Conservation (phyloP, 1,139 yeast species). For the Maudiozyma humilis region DNA sequence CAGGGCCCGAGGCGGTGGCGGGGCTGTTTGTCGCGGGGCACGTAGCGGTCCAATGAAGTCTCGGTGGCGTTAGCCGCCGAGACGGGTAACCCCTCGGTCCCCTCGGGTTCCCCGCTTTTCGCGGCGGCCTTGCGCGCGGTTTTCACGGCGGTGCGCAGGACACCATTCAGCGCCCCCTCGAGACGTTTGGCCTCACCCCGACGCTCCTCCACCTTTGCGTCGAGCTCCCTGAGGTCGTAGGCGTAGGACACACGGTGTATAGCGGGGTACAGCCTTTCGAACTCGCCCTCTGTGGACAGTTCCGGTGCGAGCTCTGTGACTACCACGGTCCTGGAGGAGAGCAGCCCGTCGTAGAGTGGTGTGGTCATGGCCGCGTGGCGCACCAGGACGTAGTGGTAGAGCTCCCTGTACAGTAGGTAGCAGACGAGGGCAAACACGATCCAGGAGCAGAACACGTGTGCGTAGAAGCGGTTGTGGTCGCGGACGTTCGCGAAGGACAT, state of each 20-base stretch:
- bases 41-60: constrained; percentile 48
- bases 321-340: constrained; percentile 59
- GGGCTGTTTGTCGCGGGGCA: constrained; percentile 57
- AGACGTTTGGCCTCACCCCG: constrained; percentile 45
- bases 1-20: constrained; percentile 37
- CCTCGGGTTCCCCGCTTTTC: constrained; percentile 37
- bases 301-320: constrained; percentile 48
- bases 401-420: constrained; percentile 61
- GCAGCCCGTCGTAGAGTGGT: constrained; percentile 58
- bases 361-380: constrained; percentile 64
- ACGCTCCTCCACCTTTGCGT: constrained; percentile 49
- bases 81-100: constrained; percentile 22
- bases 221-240: constrained; percentile 47
- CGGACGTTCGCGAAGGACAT: constrained; percentile 57
- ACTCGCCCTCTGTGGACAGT: constrained; percentile 42
- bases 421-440: constrained; percentile 50
- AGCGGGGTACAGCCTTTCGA: constrained; percentile 52
- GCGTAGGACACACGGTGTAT: constrained; percentile 56
- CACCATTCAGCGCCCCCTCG: constrained; percentile 51
- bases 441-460: constrained; percentile 70
- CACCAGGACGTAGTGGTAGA: constrained; percentile 56
- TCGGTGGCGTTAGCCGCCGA: no score
- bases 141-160: constrained; percentile 49
- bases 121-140: constrained; percentile 28
- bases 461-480: constrained; percentile 53